Evolutionary conservation across 192 early-diverging fungal genomes (phyloP), one percentile per base, ranked within the genome.

Genomic region (Coemansia interrupta): DNA sequence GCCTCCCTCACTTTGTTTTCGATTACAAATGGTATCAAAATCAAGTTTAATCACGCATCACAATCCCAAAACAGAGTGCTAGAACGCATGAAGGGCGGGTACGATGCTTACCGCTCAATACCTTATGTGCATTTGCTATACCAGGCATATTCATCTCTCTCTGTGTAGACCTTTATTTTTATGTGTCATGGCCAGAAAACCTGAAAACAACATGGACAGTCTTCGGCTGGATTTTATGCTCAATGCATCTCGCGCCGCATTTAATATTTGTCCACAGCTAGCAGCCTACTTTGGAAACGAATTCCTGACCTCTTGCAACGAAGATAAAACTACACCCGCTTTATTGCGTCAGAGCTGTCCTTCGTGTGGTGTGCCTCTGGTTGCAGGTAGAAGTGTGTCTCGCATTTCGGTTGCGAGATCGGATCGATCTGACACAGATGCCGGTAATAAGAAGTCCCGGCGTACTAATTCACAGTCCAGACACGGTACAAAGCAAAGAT

Each of bases 231-330:
- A 58, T 17, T 64, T 63, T 56, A 24, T 78, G 48, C 75, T 72
- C 49, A 61, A 66, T 4, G 75, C 69, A 5, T 58, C 69, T 1
- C 65, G 63, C 6, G 54, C 66, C 5, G 75, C 59, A 8, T 78
- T 78, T 47, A 61, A 56, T 23, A 58, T 78, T 28, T 78, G 75
- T 26, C 75, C 75, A 3, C 75, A 78, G 58, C 60, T 78, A 8
- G 65, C 75, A 13, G 65, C 65, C 2, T 78, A 72, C 45, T 72
- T 62, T 24, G 75, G 75, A 38, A 61, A 61, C 44, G 23, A 64
- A 56, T 68, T 78, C 26, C 39, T 49, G 20, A 60, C 56, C 0
- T 57, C 57, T 1, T 70, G 63, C 10, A 66, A 65, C 11, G 41
- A 44, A 9, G 60, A 66, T 15, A 58, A 61, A 4, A 54, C 49